Percentiles rank a stretch among this genome's conserved stretches.
Conservation (phyloP, 306 rosid genomes). For the Sophora flavescens region DNA sequence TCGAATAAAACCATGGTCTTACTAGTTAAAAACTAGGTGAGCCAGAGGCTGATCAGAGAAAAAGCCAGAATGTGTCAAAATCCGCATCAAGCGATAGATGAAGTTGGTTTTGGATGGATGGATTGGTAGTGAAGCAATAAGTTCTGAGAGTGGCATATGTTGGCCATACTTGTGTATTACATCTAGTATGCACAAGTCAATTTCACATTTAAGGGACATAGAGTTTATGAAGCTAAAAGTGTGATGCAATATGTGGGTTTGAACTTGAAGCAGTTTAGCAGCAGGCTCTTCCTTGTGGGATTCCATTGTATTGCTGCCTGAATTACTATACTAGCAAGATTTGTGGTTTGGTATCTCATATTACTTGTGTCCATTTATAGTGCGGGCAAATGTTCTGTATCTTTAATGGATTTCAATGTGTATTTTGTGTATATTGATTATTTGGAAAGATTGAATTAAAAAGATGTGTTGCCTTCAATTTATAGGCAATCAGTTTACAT, state of each 20-base stretch:
- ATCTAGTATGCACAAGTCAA: constrained; percentile 37
- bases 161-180: constrained; percentile 55
- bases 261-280: constrained; percentile 43
- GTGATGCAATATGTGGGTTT: constrained; percentile 44
- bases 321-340: neutral
- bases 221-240: constrained; percentile 33
- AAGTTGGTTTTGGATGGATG: constrained; percentile 42
- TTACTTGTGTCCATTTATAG: neutral
- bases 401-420: too few relatives aligned
- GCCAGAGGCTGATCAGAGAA: too few relatives aligned
- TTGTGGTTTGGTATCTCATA: neutral
- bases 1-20: too few relatives aligned
- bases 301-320: constrained; percentile 2
- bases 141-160: constrained; percentile 60
- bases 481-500: too few relatives aligned
- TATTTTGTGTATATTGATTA: too few relatives aligned
- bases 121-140: constrained; percentile 44
- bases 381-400: too few relatives aligned
- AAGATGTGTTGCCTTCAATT: too few relatives aligned
- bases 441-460: too few relatives aligned
- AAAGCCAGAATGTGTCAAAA: constrained; percentile 51
- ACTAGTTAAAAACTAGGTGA: too few relatives aligned
- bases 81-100: constrained; percentile 55
- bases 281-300: neutral
- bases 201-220: constrained; percentile 40